Evolutionary conservation across 2,329 filamentous ascomycete species (phyloP), one percentile per base, ranked within the genome.

Genomic region (Pseudogymnoascus sp.): DNA sequence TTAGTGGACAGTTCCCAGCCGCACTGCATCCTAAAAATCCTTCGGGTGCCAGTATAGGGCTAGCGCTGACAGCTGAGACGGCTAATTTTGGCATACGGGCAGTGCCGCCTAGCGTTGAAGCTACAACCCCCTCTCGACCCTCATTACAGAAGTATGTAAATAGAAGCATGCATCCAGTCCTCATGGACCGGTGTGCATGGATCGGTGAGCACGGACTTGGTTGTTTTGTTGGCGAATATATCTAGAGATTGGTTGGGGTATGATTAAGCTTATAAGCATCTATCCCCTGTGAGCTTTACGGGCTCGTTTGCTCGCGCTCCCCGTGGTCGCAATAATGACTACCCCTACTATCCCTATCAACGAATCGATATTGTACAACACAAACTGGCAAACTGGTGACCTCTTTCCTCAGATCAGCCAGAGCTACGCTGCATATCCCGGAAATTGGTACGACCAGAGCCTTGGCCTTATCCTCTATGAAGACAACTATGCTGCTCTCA

Each of bases 31-130:
- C 25, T 14, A 12, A 18, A 46, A 34, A 18, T 56, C 50, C 50
- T 56, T 56, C n/a, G 28, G 28, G 50, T 12, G 25, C 50, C 25
- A 56, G 14, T 56, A 56, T 34, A 8, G 50, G 50, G 10, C n/a
- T 56, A 56, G 50, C 7, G 50, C 50, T 56, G 25, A 56, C 50
- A 34, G 50, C 50, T 56, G n/a, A 34, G 46, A 12, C 28, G 25
- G n/a, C 14, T 56, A 56, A 56, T 56, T 56, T 56, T 56, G 50
- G 50, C 50, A 56, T 7, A 34, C 28, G 50, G 50, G 50, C 50
- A 56, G 50, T 56, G 50, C 50, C 50, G 46, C 50, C 50, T 18
- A 56, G 25, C 16, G 10, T 16, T 16, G 10, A 56, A 10, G 25
- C 25, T 34, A 12, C n/a, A 3, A 31, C 10, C 25, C 14, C 14